phyloP scores from a whole-genome alignment of 2,329 filamentous ascomycete genomes.

The Allantophomopsis cytisporea region DNA sequence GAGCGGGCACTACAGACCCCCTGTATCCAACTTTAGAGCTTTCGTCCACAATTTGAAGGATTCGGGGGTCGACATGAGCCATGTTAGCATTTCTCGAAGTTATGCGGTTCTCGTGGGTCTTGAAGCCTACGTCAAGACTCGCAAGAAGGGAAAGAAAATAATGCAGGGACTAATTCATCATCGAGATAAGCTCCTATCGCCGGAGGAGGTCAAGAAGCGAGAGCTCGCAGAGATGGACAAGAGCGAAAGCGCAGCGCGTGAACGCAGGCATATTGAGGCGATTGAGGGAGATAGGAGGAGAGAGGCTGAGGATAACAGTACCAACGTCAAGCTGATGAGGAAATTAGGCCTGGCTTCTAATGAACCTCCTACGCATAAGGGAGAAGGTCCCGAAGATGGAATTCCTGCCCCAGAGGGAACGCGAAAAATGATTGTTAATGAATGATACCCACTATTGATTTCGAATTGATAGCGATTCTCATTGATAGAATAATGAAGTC shows the following conservation, averaged over 20 bases:
- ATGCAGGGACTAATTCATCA: slow-evolving; percentile 33
- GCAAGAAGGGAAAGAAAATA: slow-evolving; percentile 42
- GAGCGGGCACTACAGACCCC: slow-evolving; percentile 75
- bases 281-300: slow-evolving; percentile 8
- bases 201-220: slow-evolving; percentile 39
- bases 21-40: slow-evolving; percentile 62
- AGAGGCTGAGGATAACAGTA: slow-evolving; percentile 3
- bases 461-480: not conserved
- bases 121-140: slow-evolving; percentile 63
- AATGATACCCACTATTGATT: not conserved
- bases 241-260: slow-evolving; percentile 41
- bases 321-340: slow-evolving; percentile 22
- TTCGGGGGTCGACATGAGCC: slow-evolving; percentile 65
- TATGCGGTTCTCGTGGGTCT: slow-evolving; percentile 75
- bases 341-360: slow-evolving; percentile 21
- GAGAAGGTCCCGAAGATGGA: slow-evolving; percentile 2
- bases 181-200: slow-evolving; percentile 45
- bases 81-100: slow-evolving; percentile 65
- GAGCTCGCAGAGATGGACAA: slow-evolving; percentile 48
- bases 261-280: slow-evolving; percentile 25
- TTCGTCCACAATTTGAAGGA: slow-evolving; percentile 65
- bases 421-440: not conserved
- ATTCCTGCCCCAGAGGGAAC: not conserved
- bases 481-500: not conserved
- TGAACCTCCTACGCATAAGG: slow-evolving; percentile 13